A percentile compares a stretch with the other conserved stretches of the same genome.
Evolutionary conservation across 1,284 basidiomycete species (phyloP).

Genomic region (Ganoderma lucidum): DNA sequence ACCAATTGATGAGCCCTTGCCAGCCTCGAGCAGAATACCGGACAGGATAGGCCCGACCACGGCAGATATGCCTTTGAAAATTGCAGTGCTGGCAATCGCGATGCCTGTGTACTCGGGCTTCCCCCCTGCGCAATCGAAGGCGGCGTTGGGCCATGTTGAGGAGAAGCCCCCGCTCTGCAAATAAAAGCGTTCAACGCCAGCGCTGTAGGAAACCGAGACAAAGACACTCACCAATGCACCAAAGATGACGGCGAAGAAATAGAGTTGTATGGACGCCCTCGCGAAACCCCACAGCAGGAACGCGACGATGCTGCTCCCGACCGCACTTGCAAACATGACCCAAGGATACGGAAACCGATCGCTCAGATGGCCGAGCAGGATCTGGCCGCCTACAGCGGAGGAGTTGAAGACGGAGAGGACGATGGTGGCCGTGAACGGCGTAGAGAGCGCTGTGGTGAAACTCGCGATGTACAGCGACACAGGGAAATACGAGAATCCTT

Average conservation of each 20-base stretch:
- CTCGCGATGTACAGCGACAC: conserved; percentile 42
- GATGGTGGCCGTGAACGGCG: conserved; percentile 36
- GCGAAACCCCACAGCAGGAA: conserved; percentile 42
- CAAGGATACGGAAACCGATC: conserved; percentile 40
- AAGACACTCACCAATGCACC: conserved; percentile 33
- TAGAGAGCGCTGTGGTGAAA: conserved; percentile 36
- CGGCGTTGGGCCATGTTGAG: conserved; percentile 37
- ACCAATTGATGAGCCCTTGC: conserved; percentile 27
- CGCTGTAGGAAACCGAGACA: neutral
- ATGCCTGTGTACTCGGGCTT: conserved; percentile 37
- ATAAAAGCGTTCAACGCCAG: neutral
- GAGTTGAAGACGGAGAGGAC: conserved; percentile 41
- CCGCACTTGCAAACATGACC: conserved; percentile 37
- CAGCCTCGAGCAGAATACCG: conserved; percentile 35
- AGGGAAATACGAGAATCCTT: conserved; percentile 41
- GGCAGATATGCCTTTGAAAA: conserved; percentile 38
- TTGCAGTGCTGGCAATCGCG: conserved; percentile 35
- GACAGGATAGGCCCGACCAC: conserved; percentile 37
- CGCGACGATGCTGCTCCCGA: conserved; percentile 36
- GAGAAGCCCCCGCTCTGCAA: conserved; percentile 38
- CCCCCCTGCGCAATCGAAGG: conserved; percentile 37
- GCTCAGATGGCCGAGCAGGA: conserved; percentile 38
- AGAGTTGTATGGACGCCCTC: conserved; percentile 33
- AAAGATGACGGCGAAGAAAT: conserved; percentile 39
- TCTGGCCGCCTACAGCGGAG: conserved; percentile 38